Base-by-base conservation (phyloP, 1,139 yeast species). In the Kurtzmaniella quercitrusa region DNA sequence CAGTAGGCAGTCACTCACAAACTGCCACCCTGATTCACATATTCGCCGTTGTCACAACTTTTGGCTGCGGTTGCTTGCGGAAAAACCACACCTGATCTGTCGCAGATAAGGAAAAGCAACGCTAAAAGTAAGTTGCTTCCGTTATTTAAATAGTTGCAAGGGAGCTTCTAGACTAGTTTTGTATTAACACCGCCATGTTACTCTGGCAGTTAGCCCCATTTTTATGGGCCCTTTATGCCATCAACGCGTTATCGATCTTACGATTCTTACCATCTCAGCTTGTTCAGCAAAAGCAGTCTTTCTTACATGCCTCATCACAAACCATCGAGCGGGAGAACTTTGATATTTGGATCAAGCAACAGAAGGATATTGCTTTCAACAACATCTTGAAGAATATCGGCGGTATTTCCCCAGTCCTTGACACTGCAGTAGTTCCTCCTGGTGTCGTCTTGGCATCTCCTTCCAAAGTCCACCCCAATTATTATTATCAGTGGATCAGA, bases 401-500 rank as follows among this genome's bases (percentile, higher is more conserved):
- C 4, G 85, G 85, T 17, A 46, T 61, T 19, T 48, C 61, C 52
- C 45, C 60, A 52, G 37, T 56, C 46, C 54, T 59, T 10, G 53
- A 54, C 10, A 51, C 59, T 1, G 58, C 58, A 2, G 75, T 70
- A 38, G 85, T 84, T 1, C 58, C 71, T 1, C 64, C 69, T 9
- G 97, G 97, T 23, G 88, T 79, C 2, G 85, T 89, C 3, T 72
- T 91, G 48, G 98, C 98, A 1, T 83, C 95, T 8, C 95, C 96
- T 2, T 87, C 95, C 0, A 75, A 61, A 44, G 5, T 44, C 0
- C 51, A 69, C 18, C 98, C 98, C 0, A 75, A 91, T 62, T 91
- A 91, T 60, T 90, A 78, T 54, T 91, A 78, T 57, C 95, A 87
- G 56, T 91, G 98, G 98, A 76, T 81, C 2, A 74, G 98, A 55